Evolutionary conservation across 768 basidiomycete species (phyloP).

Genomic region (Pisolithus marmoratus): DNA sequence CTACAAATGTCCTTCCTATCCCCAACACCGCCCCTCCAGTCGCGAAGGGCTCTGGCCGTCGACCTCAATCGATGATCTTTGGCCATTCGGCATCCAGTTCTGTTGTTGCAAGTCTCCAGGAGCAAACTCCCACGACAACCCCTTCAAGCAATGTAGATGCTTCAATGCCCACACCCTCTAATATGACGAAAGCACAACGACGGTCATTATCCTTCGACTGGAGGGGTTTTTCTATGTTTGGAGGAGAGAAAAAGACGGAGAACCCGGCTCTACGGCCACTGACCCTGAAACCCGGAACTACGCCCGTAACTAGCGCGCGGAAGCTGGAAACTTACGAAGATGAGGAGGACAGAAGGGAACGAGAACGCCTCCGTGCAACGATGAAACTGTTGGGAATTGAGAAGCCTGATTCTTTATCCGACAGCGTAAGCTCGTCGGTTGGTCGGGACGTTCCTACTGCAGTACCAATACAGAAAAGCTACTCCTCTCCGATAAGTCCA

Average conservation of each 20-base stretch:
- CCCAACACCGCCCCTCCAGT: neutral
- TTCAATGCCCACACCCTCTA: conserved; percentile 14
- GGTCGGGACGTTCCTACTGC: conserved; percentile 22
- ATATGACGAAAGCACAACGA: conserved; percentile 45
- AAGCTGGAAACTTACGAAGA: conserved; percentile 88
- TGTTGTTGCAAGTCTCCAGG: conserved; percentile 27
- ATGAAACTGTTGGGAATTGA: conserved; percentile 94
- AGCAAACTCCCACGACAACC: conserved; percentile 16
- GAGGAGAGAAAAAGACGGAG: conserved; percentile 58
- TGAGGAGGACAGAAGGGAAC: conserved; percentile 83
- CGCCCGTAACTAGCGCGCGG: conserved; percentile 53
- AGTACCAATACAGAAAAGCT: conserved; percentile 35
- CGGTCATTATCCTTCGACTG: conserved; percentile 83
- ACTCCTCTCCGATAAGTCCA: conserved; percentile 32
- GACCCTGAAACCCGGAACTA: conserved; percentile 63
- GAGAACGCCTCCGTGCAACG: conserved; percentile 83
- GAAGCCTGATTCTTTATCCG: conserved; percentile 48
- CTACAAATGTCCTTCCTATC: conserved; percentile 18
- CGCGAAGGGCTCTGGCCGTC: conserved; percentile 33
- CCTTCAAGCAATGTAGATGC: conserved; percentile 11
- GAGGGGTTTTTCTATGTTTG: conserved; percentile 71
- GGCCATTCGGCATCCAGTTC: conserved; percentile 33
- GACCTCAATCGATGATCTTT: conserved; percentile 61
- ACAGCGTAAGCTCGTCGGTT: conserved; percentile 3
- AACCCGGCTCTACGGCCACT: conserved; percentile 57